These are phyloP conservation scores for Agrocybe chaxingu DNA, from an alignment of 768 basidiomycete genomes.

Conservation along the genomic window DNA sequence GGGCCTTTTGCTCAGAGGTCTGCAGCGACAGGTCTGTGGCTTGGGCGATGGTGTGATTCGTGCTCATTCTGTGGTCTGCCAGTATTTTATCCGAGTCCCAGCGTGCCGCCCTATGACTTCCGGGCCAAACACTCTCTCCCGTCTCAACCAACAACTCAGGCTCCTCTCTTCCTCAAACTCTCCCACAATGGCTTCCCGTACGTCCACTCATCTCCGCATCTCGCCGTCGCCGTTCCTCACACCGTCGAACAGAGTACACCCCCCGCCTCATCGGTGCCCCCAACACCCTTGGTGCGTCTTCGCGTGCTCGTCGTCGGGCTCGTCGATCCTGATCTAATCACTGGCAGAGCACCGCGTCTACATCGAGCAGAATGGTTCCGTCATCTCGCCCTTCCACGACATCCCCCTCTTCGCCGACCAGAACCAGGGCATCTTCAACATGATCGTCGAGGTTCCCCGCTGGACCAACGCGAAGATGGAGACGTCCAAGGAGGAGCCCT, in stretches of 20 bases:
- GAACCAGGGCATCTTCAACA: constrained; percentile 94
- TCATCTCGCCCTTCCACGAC: constrained; percentile 90
- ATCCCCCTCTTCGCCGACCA: constrained; percentile 97
- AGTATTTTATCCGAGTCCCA: constrained; percentile 20
- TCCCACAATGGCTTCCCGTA: constrained; percentile 54
- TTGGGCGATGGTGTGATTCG: too few relatives aligned
- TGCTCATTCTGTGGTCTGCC: constrained; percentile 3
- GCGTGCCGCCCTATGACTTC: constrained; percentile 32
- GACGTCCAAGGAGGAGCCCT: constrained; percentile 95
- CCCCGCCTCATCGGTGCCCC: constrained; percentile 81
- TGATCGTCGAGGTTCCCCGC: constrained; percentile 96
- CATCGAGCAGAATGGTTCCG: constrained; percentile 85
- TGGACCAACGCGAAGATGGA: constrained; percentile 99
- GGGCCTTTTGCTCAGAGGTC: too few relatives aligned
- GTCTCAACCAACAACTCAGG: constrained; percentile 64
- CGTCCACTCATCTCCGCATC: constrained; percentile 24
- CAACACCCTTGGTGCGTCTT: constrained; percentile 80
- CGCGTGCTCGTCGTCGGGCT: constrained; percentile 17
- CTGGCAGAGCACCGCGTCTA: constrained; percentile 87
- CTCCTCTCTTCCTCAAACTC: constrained; percentile 43
- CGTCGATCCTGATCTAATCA: constrained; percentile 15
- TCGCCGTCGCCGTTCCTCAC: constrained; percentile 11
- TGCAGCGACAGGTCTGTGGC: too few relatives aligned
- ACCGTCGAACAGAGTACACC: constrained; percentile 50
- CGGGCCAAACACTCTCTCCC: constrained; percentile 40